phyloP scores from a whole-genome alignment of 257 asterid species.

The Solanum boliviense region DNA sequence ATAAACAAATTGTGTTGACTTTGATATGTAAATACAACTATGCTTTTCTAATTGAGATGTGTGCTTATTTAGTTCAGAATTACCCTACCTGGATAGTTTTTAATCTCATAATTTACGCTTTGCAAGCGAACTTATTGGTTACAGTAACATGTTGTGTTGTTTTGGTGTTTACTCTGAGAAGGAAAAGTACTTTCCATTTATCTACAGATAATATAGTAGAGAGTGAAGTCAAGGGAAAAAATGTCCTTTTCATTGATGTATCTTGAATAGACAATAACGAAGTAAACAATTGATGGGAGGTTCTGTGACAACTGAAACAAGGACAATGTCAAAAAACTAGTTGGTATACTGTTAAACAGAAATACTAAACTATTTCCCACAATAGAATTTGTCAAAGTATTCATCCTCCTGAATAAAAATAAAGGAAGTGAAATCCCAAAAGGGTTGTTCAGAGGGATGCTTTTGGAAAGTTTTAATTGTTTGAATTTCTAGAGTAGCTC shows the following conservation, averaged over 20 bases:
- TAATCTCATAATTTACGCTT: neutral
- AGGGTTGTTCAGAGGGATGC: neutral
- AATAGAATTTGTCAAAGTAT: neutral
- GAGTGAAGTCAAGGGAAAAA: neutral
- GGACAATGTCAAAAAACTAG: neutral
- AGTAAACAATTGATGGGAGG: neutral
- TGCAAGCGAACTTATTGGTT: neutral
- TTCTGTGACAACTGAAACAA: neutral
- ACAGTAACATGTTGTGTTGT: neutral
- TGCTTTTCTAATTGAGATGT: neutral
- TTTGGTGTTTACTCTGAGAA: neutral
- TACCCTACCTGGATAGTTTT: neutral
- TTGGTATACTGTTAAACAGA: neutral
- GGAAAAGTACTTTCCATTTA: neutral
- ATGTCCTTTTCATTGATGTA: neutral
- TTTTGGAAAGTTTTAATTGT: neutral
- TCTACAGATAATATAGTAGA: neutral
- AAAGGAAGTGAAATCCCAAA: no score
- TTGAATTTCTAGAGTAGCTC: neutral
- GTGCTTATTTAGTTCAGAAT: neutral
- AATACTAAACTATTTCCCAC: neutral
- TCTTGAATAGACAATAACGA: neutral
- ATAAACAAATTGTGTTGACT: neutral
- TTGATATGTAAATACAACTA: neutral
- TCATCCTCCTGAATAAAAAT: no score